Evolutionary conservation across 352 stramenopile genomes (phyloP).

Genomic region (Globisporangium megalacanthum): DNA sequence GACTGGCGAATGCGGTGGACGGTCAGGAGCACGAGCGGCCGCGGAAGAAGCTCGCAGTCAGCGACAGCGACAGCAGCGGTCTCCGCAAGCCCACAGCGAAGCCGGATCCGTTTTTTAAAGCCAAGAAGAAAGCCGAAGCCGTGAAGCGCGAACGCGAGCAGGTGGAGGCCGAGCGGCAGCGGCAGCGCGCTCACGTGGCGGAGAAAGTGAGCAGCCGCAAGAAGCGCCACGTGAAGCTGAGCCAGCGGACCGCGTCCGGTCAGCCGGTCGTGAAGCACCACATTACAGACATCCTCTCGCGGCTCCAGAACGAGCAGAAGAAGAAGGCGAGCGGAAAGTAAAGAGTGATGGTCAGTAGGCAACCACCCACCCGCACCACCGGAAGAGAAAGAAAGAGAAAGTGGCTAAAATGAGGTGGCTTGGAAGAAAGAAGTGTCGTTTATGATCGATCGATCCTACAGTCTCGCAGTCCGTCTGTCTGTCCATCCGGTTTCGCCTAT

Average conservation of each 20-base stretch:
- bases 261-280: conserved; percentile 84
- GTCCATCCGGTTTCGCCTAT: too few relatives aligned
- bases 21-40: background rate
- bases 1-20: background rate
- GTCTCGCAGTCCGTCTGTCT: background rate
- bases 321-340: background rate
- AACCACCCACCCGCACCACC: background rate
- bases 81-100: conserved; percentile 20
- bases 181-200: conserved; percentile 45
- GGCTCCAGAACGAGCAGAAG: conserved; percentile 56
- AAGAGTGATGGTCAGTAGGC: background rate
- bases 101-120: conserved; percentile 81
- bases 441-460: conserved; percentile 11
- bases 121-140: conserved; percentile 67
- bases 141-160: conserved; percentile 46
- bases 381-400: background rate
- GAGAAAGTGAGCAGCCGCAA: conserved; percentile 79
- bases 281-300: conserved; percentile 77
- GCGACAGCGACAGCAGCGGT: conserved; percentile 18
- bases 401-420: background rate
- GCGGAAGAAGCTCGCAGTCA: conserved; percentile 2
- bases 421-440: background rate
- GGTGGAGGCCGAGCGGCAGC: conserved; percentile 35
- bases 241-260: conserved; percentile 64
- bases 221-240: conserved; percentile 86